phyloP scores from a whole-genome alignment of 1,139 yeast genomes.

The Zygosaccharomyces sapae region DNA sequence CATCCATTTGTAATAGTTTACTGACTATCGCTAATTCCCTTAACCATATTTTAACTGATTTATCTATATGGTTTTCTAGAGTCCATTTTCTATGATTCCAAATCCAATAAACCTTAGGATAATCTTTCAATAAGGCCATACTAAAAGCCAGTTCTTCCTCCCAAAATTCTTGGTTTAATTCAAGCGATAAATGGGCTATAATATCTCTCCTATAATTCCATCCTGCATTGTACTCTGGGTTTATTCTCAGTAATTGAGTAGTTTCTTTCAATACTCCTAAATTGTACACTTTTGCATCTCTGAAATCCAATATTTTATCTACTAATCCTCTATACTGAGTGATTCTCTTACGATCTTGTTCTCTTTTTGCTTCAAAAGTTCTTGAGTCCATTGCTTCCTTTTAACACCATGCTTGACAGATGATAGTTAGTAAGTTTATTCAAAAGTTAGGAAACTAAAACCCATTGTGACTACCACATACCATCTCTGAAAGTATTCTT shows the following conservation, averaged over 20 bases:
- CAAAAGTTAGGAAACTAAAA: too few species aligned
- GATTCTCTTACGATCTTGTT: constrained; percentile 55
- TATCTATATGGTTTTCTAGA: constrained; percentile 49
- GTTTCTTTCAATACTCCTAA: constrained; percentile 49
- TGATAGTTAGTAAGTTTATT: not conserved
- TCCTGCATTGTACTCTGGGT: constrained; percentile 83
- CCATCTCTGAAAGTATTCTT: constrained; percentile 3
- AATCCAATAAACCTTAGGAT: constrained; percentile 92
- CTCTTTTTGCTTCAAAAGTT: constrained; percentile 53
- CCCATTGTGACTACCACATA: not conserved
- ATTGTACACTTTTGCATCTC: constrained; percentile 38
- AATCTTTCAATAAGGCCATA: constrained; percentile 53
- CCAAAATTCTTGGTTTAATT: constrained; percentile 40
- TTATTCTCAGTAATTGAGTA: constrained; percentile 53
- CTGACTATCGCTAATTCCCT: constrained; percentile 65
- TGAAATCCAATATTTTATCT: constrained; percentile 41
- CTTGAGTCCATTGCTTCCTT: constrained; percentile 53
- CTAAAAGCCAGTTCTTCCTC: constrained; percentile 60
- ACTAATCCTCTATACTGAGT: constrained; percentile 49
- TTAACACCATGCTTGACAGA: constrained; percentile 63
- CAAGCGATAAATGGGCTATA: constrained; percentile 36
- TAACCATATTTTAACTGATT: constrained; percentile 50
- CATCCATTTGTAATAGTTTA: constrained; percentile 64
- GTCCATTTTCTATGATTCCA: constrained; percentile 95
- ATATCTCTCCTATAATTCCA: constrained; percentile 91